Percentiles rank a stretch among this genome's conserved stretches.
Conservation (phyloP, 2,329 filamentous ascomycete species). For the Cadophora sp. region DNA sequence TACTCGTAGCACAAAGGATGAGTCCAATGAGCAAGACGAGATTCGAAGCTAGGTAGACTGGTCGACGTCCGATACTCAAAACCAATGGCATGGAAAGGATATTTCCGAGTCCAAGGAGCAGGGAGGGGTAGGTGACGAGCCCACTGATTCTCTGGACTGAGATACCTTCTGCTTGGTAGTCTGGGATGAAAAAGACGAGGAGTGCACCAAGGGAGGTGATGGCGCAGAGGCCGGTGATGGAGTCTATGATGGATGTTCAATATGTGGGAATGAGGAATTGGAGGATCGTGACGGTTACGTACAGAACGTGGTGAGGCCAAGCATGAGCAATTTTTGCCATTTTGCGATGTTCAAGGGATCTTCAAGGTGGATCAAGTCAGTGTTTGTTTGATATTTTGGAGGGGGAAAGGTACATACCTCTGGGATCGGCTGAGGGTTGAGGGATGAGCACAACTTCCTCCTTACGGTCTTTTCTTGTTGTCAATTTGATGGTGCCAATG, state of each 20-base stretch:
- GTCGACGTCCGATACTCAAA: not conserved
- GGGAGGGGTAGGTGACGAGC: not conserved
- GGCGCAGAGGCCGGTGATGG: conserved; percentile 3
- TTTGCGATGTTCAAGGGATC: conserved; percentile 1
- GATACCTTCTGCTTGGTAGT: not conserved
- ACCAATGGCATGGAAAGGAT: not conserved
- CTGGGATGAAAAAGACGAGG: conserved; percentile 8
- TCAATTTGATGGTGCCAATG: not conserved
- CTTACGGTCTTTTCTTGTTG: not conserved
- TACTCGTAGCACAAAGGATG: not conserved
- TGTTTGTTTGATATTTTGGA: not conserved
- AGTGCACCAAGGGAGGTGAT: conserved; percentile 2
- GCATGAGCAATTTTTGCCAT: conserved; percentile 8
- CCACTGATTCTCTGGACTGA: not conserved
- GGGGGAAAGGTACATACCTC: not conserved
- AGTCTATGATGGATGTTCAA: not conserved
- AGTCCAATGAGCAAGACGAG: not conserved
- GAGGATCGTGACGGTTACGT: not conserved
- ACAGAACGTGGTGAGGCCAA: not conserved
- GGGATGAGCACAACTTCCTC: conserved; percentile 7
- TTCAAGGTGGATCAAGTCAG: not conserved
- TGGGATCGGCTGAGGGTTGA: not conserved
- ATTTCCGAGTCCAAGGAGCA: not conserved
- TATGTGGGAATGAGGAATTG: not conserved
- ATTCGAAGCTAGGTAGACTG: not conserved